phyloP scores from a whole-genome alignment of 257 asterid species.

The Solanum piurae region DNA sequence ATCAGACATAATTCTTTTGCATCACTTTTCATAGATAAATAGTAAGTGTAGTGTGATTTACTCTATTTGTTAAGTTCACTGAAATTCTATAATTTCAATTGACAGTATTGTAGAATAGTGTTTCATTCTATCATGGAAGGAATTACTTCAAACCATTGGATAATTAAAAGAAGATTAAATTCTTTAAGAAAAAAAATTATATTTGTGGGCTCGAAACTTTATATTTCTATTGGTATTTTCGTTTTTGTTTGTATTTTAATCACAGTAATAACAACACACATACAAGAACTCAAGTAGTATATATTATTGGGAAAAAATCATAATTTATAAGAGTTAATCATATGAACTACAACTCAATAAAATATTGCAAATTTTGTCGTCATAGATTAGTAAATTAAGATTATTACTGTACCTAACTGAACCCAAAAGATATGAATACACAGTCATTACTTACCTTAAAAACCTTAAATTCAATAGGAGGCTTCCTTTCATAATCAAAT shows the following conservation, averaged over 20 bases:
- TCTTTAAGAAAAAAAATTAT: too few relatives aligned
- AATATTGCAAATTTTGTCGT: not conserved
- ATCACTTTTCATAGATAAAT: not conserved
- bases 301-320: not conserved
- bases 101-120: not conserved
- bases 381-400: not conserved
- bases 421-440: not conserved
- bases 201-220: not conserved
- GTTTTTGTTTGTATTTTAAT: not conserved
- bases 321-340: not conserved
- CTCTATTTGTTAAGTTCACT: not conserved
- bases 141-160: too few relatives aligned
- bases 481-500: not conserved
- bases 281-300: not conserved
- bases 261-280: not conserved
- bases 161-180: too few relatives aligned
- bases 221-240: not conserved
- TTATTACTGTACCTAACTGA: not conserved
- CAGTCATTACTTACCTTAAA: not conserved
- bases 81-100: too few relatives aligned
- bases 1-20: too few relatives aligned
- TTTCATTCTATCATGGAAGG: too few relatives aligned
- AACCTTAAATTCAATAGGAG: not conserved
- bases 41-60: too few relatives aligned
- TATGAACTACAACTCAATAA: not conserved